phyloP scores from a whole-genome alignment of 2,329 filamentous ascomycete genomes.

The Aquanectria penicillioides region DNA sequence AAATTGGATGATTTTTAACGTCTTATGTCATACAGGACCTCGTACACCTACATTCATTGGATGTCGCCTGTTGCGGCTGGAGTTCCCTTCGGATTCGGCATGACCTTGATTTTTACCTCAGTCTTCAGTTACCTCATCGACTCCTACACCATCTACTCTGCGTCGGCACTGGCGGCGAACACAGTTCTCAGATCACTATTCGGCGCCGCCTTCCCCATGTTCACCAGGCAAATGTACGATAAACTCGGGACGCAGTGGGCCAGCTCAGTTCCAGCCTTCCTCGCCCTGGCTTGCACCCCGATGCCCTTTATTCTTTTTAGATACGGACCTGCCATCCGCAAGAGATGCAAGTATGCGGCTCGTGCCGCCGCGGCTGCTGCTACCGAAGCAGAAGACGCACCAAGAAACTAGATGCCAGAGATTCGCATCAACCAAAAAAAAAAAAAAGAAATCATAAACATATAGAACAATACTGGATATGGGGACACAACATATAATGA shows the following conservation, averaged over 20 bases:
- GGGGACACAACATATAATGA: no score
- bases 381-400: neutral
- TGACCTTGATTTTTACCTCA: conserved; percentile 72
- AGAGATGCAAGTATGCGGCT: conserved; percentile 37
- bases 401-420: neutral
- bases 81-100: conserved; percentile 63
- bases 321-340: conserved; percentile 32
- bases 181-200: conserved; percentile 32
- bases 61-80: conserved; percentile 59
- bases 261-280: conserved; percentile 32
- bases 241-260: conserved; percentile 39
- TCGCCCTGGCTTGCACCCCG: conserved; percentile 34
- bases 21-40: conserved; percentile 20
- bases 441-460: no score
- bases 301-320: conserved; percentile 37
- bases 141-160: conserved; percentile 78
- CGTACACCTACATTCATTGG: conserved; percentile 59
- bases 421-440: neutral
- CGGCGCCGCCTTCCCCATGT: conserved; percentile 37
- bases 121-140: conserved; percentile 76
- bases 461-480: no score
- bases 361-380: conserved; percentile 26
- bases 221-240: conserved; percentile 41
- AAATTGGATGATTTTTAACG: fast-evolving
- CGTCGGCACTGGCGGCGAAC: conserved; percentile 74